These are phyloP conservation scores for Aspergillus ustus DNA, from an alignment of 2,329 filamentous ascomycete genomes.

Conservation along the genomic window DNA sequence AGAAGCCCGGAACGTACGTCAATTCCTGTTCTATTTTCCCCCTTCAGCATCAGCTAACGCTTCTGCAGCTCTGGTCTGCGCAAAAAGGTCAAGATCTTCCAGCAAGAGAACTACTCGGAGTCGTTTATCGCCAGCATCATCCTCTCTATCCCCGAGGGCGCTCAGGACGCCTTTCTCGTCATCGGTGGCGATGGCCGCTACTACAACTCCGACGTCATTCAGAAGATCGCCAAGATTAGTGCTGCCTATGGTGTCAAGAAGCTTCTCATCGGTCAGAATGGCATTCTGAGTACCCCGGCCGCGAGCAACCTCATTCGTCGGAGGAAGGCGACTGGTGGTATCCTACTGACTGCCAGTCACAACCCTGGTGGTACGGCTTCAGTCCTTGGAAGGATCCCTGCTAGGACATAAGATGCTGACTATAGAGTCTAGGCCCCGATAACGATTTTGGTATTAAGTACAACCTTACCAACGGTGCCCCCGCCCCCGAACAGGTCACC, in stretches of 20 bases:
- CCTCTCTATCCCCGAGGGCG: conserved; percentile 94
- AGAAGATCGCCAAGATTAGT: conserved; percentile 96
- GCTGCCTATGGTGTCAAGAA: conserved; percentile 99
- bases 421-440: conserved; percentile 67
- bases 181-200: conserved; percentile 97
- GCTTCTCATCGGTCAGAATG: conserved; percentile 92
- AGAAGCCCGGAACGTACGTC: conserved; percentile 98
- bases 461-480: conserved; percentile 94
- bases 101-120: conserved; percentile 93
- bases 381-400: background rate
- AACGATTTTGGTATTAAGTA: conserved; percentile 99
- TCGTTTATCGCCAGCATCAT: conserved; percentile 93
- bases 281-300: conserved; percentile 94
- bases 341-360: conserved; percentile 94
- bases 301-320: conserved; percentile 96
- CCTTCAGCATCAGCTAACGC: conserved; percentile 20
- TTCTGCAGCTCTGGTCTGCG: conserved; percentile 84
- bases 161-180: conserved; percentile 84
- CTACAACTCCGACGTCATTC: conserved; percentile 96
- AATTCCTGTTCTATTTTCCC: conserved; percentile 5
- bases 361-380: conserved; percentile 84
- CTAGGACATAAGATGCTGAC: background rate
- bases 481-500: conserved; percentile 92
- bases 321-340: conserved; percentile 92
- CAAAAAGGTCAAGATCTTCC: conserved; percentile 98